Base-by-base conservation (phyloP, 495 filamentous ascomycete genomes). In the Penicillium dipodomyicola region DNA sequence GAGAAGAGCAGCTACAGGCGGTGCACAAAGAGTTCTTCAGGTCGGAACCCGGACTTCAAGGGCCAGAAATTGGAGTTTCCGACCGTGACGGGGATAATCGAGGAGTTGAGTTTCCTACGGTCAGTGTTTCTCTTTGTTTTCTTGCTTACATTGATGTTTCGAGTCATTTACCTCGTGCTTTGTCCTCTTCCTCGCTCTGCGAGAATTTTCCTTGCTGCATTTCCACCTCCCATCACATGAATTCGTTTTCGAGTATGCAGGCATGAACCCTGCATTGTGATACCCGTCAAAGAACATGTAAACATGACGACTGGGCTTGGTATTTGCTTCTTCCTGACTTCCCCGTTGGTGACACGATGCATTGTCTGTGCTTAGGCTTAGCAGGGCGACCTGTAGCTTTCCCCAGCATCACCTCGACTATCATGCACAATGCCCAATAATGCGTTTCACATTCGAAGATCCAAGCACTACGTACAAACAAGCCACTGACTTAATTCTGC, bases 51-150 rank as follows among this genome's bases (percentile, higher is more conserved):
- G 1, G 89, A 95, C 63, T 93, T 90, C 62, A 78, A 78, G 27
- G 72, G 73, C 0, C 84, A 92, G 65, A 80, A 75, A 46, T 62
- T 91, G 5, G 72, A 73, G 15, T 90, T 96, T 54, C 73, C 78
- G 22, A 69, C 68, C 0, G 75, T 95, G 11, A 66, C 76, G 1
- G 83, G 83, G 7, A 82, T 96, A 0, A 82, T 92, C 27, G 86
- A 91, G 39, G 87, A 89, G 60, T 71, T 97, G 52, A 85, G 83
- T 22, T 96, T 96, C 71, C 77, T 96, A 39, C 83, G 87, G 87
- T 89, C 60, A 58, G 81, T 79, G 23, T 27, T 20, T 33, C 27
- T 54, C 15, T 23, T 46, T 23, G 29, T 20, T 47, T 52, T 52
- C 49, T 53, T 40, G 39, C 33, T 47, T 27, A 6, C n/a, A n/a